A percentile compares a stretch with the other conserved stretches of the same genome.
Evolutionary conservation across 148 eudicot genomes (phyloP).

Genomic region (Nyssa sinensis): DNA sequence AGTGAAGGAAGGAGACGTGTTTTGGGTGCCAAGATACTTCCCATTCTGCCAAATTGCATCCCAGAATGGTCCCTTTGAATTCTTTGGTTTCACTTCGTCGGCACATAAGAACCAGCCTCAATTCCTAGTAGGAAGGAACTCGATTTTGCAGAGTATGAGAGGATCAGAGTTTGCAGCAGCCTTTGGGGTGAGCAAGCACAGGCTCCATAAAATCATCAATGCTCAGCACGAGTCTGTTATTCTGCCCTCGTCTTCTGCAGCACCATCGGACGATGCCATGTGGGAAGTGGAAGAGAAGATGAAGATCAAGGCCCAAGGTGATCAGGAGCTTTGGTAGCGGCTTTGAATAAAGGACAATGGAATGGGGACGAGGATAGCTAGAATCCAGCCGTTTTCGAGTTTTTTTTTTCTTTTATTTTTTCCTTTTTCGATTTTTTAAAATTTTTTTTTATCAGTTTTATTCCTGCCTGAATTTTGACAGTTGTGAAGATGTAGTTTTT

Average conservation of each 20-base stretch:
- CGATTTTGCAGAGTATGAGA: constrained; percentile 51
- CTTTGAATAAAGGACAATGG: constrained; percentile 22
- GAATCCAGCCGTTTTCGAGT: background rate
- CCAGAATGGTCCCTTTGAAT: constrained; percentile 69
- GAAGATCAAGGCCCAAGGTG: constrained; percentile 19
- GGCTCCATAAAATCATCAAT: constrained; percentile 28
- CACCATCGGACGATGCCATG: constrained; percentile 32
- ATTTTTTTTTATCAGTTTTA: background rate
- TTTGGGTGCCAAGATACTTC: constrained; percentile 79
- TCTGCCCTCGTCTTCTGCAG: constrained; percentile 53
- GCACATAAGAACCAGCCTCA: constrained; percentile 65
- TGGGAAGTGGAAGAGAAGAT: background rate
- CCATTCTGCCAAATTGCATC: constrained; percentile 95
- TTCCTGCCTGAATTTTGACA: background rate
- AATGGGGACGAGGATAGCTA: background rate
- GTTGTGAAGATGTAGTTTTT: background rate
- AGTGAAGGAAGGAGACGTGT: constrained; percentile 72
- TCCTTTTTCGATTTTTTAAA: too few relatives aligned
- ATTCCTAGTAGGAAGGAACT: constrained; percentile 67
- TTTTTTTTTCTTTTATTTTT: too few relatives aligned
- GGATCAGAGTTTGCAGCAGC: constrained; percentile 75
- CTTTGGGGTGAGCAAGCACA: constrained; percentile 59
- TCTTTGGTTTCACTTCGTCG: constrained; percentile 84
- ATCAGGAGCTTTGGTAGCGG: constrained; percentile 29
- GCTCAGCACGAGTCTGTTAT: constrained; percentile 60